phyloP scores from a whole-genome alignment of 768 basidiomycete genomes.

The Lyophyllum atratum region DNA sequence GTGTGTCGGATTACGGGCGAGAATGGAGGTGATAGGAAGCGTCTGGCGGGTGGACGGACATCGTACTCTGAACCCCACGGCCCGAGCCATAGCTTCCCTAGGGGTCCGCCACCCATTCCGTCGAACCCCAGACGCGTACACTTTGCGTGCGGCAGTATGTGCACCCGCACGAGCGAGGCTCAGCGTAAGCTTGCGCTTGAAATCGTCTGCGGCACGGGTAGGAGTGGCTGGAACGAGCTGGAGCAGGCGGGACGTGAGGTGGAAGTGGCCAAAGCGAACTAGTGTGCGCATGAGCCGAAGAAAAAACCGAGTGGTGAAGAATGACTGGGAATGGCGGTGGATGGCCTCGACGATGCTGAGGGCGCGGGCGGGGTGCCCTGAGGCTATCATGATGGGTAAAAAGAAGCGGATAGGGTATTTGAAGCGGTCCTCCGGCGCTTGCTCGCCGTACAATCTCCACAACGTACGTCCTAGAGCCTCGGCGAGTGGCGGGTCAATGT shows the following conservation, averaged over 20 bases:
- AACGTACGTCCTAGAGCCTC: slow-evolving; percentile 36
- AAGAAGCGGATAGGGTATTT: slow-evolving; percentile 53
- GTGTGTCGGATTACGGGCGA: slow-evolving; percentile 25
- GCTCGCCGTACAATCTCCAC: slow-evolving; percentile 33
- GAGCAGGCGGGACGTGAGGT: slow-evolving; percentile 34
- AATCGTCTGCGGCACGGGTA: slow-evolving; percentile 21
- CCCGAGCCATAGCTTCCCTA: slow-evolving; percentile 25
- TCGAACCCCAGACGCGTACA: slow-evolving; percentile 14
- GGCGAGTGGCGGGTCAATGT: slow-evolving; percentile 30
- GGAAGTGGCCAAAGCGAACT: slow-evolving; percentile 40
- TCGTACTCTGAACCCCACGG: slow-evolving; percentile 25
- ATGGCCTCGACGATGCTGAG: slow-evolving; percentile 43
- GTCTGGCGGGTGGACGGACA: slow-evolving; percentile 17
- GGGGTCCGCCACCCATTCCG: slow-evolving; percentile 15
- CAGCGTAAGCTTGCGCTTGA: slow-evolving; percentile 33
- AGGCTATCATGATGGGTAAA: slow-evolving; percentile 39
- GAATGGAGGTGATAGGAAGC: slow-evolving; percentile 22
- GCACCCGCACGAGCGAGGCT: slow-evolving; percentile 34
- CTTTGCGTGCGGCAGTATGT: slow-evolving; percentile 23
- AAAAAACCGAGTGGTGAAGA: slow-evolving; percentile 42
- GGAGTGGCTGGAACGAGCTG: slow-evolving; percentile 19
- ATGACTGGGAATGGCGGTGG: slow-evolving; percentile 27
- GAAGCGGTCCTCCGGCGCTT: slow-evolving; percentile 27
- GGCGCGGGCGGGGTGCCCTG: slow-evolving; percentile 36
- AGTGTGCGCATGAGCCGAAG: slow-evolving; percentile 41